Evolutionary conservation across 2,329 filamentous ascomycete genomes (phyloP), one percentile per base, ranked within the genome.

Genomic region (Fusarium equiseti): DNA sequence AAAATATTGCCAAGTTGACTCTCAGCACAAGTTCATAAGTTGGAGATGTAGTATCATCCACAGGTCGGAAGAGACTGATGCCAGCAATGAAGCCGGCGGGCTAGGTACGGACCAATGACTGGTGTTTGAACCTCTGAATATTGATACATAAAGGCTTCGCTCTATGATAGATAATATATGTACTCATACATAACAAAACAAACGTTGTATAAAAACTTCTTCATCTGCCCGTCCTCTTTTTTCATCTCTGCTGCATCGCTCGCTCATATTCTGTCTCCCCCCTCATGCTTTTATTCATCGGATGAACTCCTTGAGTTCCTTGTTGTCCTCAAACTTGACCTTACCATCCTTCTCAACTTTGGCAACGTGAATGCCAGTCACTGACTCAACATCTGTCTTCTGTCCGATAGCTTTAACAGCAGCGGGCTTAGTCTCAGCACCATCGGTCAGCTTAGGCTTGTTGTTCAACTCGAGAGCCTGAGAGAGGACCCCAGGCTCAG

Each of bases 401-500:
- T 77, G 75, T 32, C 57, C 62, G 15, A 45, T 54, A 16, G 52
- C 38, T 32, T 72, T 54, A 38, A 54, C 54, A 52, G 31, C 67
- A 8, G 71, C 59, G 66, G 82, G 81, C 18, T 69, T 66, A 22
- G 62, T 35, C 43, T 63, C 52, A n/a, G 49, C 22, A 13, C 61
- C 69, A 12, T 64, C 70, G 8, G 69, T 63, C 54, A 74, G 48
- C 65, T 68, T 70, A 18, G 82, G 82, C 68, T 81, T 81, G 8
- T 75, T 79, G 10, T 80, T 80, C 48, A 82, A 72, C 70, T 86
- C 86, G 12, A 91, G 79, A 3, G 90, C 90, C 38, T 88, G 83
- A 4, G 89, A 83, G 1, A 92, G 86, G 3, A 87, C 85, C 2
- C 95, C 95, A 0, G 93, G 89, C 32, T 94, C 92, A 8, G 90